phyloP scores from a whole-genome alignment of 176 grass and related monocot genomes.

The Rhipidocladum racemiflorum region DNA sequence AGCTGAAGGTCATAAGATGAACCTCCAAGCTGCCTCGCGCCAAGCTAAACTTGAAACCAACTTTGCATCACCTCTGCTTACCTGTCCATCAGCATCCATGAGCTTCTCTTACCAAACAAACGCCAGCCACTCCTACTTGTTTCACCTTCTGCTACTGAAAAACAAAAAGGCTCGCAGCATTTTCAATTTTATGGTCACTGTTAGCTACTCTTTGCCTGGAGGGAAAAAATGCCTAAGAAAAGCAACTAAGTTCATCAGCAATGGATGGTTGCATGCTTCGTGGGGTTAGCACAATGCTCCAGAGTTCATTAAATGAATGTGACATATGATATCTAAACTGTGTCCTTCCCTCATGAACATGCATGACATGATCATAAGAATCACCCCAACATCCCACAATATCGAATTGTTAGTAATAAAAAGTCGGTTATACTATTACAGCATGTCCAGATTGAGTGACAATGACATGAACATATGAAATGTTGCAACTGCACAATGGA shows the following conservation, averaged over 20 bases:
- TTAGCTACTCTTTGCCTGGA: conserved; percentile 25
- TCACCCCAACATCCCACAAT: conserved; percentile 15
- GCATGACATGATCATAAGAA: conserved; percentile 73
- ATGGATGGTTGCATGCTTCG: conserved; percentile 36
- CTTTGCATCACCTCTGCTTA: not conserved
- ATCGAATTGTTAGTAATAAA: conserved; percentile 6
- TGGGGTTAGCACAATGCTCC: conserved; percentile 27
- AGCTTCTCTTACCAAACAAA: conserved; percentile 8
- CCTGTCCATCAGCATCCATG: conserved; percentile 15
- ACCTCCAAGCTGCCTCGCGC: not conserved
- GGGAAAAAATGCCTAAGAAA: conserved; percentile 16
- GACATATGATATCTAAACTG: conserved; percentile 57
- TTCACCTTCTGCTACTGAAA: conserved; percentile 14
- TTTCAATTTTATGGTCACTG: conserved; percentile 32
- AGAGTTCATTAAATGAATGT: conserved; percentile 44
- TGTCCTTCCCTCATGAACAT: conserved; percentile 43
- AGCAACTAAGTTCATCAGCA: conserved; percentile 15
- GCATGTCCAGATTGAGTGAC: conserved; percentile 33
- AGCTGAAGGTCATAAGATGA: not conserved
- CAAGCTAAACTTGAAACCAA: not conserved
- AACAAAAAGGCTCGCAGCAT: not conserved
- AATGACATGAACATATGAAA: conserved; percentile 39
- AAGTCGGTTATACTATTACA: conserved; percentile 40
- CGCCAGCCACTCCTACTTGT: not conserved
- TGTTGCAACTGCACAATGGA: conserved; percentile 16